Evolutionary conservation across 805 yeast species (phyloP).

Genomic region (Zygoascus tannicola): DNA sequence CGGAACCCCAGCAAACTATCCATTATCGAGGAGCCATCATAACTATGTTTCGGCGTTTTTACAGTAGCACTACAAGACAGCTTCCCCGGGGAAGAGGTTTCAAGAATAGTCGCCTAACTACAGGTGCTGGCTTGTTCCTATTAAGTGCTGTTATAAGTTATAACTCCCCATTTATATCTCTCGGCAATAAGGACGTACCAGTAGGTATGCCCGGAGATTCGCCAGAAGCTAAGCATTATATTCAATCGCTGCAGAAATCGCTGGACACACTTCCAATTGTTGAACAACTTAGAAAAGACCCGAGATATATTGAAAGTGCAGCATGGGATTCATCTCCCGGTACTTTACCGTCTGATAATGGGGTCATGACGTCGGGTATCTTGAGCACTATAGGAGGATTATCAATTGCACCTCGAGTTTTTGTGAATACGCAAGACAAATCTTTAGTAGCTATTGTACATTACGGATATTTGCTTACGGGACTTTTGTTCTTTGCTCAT

Average conservation of each 20-base stretch:
- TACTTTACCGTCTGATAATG: conserved; percentile 16
- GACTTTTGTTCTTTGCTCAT: conserved; percentile 80
- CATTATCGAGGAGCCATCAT: no score
- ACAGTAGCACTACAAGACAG: background rate
- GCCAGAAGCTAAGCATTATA: background rate
- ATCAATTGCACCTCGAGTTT: conserved; percentile 58
- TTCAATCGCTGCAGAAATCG: background rate
- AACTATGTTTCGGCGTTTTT: background rate
- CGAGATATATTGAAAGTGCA: conserved; percentile 31
- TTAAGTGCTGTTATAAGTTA: background rate
- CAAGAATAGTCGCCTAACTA: background rate
- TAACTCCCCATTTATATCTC: background rate
- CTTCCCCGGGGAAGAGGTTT: background rate
- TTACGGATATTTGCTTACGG: conserved; percentile 69
- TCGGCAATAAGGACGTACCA: background rate
- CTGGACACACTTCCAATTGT: conserved; percentile 38
- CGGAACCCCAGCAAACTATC: no score
- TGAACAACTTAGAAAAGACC: conserved; percentile 35
- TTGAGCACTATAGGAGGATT: conserved; percentile 71
- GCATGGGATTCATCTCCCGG: conserved; percentile 34
- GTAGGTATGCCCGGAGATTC: background rate
- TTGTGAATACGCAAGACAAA: conserved; percentile 44
- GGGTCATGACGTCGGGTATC: conserved; percentile 39
- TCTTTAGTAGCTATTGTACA: conserved; percentile 64
- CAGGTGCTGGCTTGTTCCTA: background rate